These are phyloP conservation scores for Rutstroemia sp. DNA, from an alignment of 2,329 filamentous ascomycete genomes.

Conservation along the genomic window DNA sequence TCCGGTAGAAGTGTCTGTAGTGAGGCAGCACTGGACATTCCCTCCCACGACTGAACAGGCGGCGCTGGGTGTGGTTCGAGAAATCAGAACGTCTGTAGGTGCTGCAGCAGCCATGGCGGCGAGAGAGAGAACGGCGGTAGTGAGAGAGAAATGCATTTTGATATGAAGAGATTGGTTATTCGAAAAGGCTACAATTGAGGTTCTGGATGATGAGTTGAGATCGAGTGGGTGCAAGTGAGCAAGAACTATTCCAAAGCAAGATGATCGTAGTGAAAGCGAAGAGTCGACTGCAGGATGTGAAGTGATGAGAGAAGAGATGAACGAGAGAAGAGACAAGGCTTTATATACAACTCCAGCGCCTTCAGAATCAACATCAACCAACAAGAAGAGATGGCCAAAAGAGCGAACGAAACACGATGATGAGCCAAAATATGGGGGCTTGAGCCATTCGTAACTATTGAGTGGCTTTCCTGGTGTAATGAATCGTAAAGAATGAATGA, in stretches of 20 bases:
- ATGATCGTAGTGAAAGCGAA: background rate
- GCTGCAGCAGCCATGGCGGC: conserved; percentile 14
- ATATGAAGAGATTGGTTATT: background rate
- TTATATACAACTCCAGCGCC: background rate
- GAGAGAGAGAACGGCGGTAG: conserved; percentile 19
- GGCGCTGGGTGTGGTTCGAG: too few relatives aligned
- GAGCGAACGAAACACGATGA: background rate
- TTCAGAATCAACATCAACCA: background rate
- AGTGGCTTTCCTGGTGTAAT: background rate
- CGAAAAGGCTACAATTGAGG: conserved; percentile 3
- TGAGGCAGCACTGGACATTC: too few relatives aligned
- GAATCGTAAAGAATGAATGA: background rate
- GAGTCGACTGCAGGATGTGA: background rate
- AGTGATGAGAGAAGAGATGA: background rate
- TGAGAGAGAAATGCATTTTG: conserved; percentile 23
- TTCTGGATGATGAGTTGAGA: background rate
- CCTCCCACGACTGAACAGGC: too few relatives aligned
- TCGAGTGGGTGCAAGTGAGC: background rate
- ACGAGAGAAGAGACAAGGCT: background rate
- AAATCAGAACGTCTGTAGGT: conserved; percentile 7
- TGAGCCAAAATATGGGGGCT: background rate
- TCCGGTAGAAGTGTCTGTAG: too few relatives aligned
- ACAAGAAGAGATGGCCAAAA: background rate
- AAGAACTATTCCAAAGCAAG: background rate
- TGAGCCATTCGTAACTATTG: background rate